Evolutionary conservation across 2,329 filamentous ascomycete species (phyloP), one percentile per base, ranked within the genome.

Genomic region (Knufia fluminis): DNA sequence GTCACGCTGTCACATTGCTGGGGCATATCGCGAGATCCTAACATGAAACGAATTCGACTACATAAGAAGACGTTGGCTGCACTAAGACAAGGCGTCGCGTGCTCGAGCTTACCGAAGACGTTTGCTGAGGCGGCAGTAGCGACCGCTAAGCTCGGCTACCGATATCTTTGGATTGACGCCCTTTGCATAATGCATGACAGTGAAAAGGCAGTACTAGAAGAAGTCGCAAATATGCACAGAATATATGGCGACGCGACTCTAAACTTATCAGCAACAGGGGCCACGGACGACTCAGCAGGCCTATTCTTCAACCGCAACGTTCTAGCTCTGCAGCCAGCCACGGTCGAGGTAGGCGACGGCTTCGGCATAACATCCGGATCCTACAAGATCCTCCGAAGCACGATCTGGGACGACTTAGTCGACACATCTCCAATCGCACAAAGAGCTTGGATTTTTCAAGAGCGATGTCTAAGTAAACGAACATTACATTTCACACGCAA

Each of bases 401-500:
- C 57, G 4, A 44, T 58, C n/a, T 59, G 56, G 57, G 55, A 60
- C 39, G 56, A 59, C 43, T 44, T 58, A 20, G 51, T 60, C 6
- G 54, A 60, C 36, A 51, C 51, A 10, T 55, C 50, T 1, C 59
- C 57, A 3, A 43, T 62, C n/a, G 48, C 43, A 31, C 55, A 57
- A 36, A 47, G 60, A 36, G 60, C 55, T 1, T 62, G 60, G 60
- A 52, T 51, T 9, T 57, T 60, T 32, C 55, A 59, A 38, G 60
- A 62, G 51, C 53, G 58, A 8, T 54, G 55, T 36, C 54, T 62
- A n/a, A 56, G 59, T 17, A 60, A 57, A 40, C 50, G 60, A 16
- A 60, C 57, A n/a, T 49, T 62, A 9, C 59, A 61, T 48, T 62
- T 61, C 46, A 59, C 57, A 19, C 45, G 54, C 12, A 59, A 56